phyloP scores from a whole-genome alignment of 345 rosid genomes.

The Corchorus olitorius region DNA sequence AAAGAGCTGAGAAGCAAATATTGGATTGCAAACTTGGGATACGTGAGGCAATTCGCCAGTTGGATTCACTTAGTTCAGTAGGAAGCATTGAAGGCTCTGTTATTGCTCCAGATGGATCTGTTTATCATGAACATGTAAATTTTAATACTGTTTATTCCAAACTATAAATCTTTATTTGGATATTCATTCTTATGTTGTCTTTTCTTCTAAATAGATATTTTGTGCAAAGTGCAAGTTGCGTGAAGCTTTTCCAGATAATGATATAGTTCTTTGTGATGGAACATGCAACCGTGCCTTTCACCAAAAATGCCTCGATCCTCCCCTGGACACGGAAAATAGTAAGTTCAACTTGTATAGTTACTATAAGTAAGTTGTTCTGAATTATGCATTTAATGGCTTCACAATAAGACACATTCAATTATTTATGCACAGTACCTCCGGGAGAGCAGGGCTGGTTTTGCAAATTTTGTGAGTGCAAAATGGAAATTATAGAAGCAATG shows the following conservation, averaged over 20 bases:
- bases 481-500: slow-evolving; percentile 84
- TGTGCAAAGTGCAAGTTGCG: slow-evolving; percentile 88
- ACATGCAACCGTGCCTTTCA: slow-evolving; percentile 93
- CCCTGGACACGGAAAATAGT: slow-evolving; percentile 86
- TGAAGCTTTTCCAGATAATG: slow-evolving; percentile 88
- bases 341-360: slow-evolving; percentile 30
- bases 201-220: slow-evolving; percentile 58
- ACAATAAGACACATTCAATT: slow-evolving; percentile 30
- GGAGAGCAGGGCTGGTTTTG: slow-evolving; percentile 99
- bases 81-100: slow-evolving; percentile 83
- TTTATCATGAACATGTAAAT: slow-evolving; percentile 90
- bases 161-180: background rate
- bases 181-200: slow-evolving; percentile 20
- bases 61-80: slow-evolving; percentile 78
- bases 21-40: slow-evolving; percentile 90
- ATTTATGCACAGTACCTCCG: slow-evolving; percentile 75
- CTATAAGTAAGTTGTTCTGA: slow-evolving; percentile 1
- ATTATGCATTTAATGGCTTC: slow-evolving; percentile 16
- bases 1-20: slow-evolving; percentile 83
- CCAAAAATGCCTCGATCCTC: slow-evolving; percentile 93
- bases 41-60: slow-evolving; percentile 79
- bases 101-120: slow-evolving; percentile 94
- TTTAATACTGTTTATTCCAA: background rate
- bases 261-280: slow-evolving; percentile 95
- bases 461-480: slow-evolving; percentile 84